Base-by-base conservation (phyloP, 140 eudicot genomes). In the Senecio squalidus region DNA sequence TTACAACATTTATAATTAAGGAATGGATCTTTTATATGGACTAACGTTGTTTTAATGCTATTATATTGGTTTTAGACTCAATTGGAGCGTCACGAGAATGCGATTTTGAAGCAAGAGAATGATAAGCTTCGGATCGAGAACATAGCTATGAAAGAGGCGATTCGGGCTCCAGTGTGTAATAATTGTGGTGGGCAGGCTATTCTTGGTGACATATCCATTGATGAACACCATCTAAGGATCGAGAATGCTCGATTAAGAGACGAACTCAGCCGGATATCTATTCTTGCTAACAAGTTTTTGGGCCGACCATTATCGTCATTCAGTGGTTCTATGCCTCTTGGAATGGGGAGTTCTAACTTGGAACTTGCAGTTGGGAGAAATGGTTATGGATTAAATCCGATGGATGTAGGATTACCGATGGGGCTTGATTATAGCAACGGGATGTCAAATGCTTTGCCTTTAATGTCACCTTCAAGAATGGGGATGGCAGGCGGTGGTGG, bases 161-260 rank as follows among this genome's bases (percentile, higher is more conserved):
- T 78, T 69, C 72, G 77, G 29, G 72, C 74, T 59, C 94, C 94
- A 0, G 55, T 74, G 9, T 84, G 96, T 63, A 74, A 48, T 50
- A 79, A 71, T 22, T 88, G 89, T 46, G 96, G 96, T 3, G 85
- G 89, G 39, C 80, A 69, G n/a, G 94, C 96, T 36, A 71, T 81
- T 76, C 84, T 86, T 25, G 88, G 94, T 2, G 89, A 84, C 44
- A 48, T 80, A 44, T 64, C 85, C 0, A 65, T 80, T 9, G 95
- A 86, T 33, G 83, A 72, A 54, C 80, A 84, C 73, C 86, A 76
- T 70, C 78, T 78, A 13, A 62, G 81, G 63, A 76, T 80, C 15
- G 86, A 83, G 69, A 80, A 84, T 69, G 96, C 89, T 4, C 72
- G 89, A 16, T 68, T 88, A 14, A 64, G 75, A 60, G 89, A 88